These are phyloP conservation scores for Mycena sanguinolenta DNA, from an alignment of 768 basidiomycete species.

Conservation along the genomic window DNA sequence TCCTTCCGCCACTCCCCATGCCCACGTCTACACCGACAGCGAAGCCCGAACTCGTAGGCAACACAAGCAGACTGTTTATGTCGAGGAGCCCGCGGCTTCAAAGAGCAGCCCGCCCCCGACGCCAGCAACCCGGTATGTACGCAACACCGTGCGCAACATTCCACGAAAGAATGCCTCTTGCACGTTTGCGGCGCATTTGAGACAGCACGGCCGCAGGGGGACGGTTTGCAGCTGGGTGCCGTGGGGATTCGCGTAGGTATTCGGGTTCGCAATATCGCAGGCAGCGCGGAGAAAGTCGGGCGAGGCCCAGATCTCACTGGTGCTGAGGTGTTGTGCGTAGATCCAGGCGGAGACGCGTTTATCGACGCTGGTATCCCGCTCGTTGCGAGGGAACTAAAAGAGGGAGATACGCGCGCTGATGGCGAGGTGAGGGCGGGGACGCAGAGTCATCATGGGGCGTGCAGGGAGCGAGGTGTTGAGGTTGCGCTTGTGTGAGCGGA, in stretches of 20 bases:
- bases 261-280: neutral
- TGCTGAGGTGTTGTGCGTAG: conserved; percentile 7
- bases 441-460: conserved; percentile 9
- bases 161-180: conserved; percentile 31
- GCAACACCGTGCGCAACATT: conserved; percentile 18
- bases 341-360: neutral
- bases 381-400: neutral
- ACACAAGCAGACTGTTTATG: too few relatives aligned
- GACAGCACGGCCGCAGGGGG: conserved; percentile 80
- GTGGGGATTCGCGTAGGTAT: too few relatives aligned
- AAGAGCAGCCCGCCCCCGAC: conserved; percentile 1
- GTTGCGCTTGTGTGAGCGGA: conserved; percentile 22
- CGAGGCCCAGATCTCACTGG: neutral
- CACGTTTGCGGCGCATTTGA: conserved; percentile 58
- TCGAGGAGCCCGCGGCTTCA: conserved; percentile 20
- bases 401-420: neutral
- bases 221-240: conserved; percentile 58
- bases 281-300: too few relatives aligned
- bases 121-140: neutral
- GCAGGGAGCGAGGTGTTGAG: conserved; percentile 35
- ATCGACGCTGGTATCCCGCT: too few relatives aligned
- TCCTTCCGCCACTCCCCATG: too few relatives aligned
- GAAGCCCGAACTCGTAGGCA: too few relatives aligned
- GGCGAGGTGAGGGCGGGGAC: neutral
- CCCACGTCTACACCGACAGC: too few relatives aligned